A percentile compares a stretch with the other conserved stretches of the same genome.
These are phyloP conservation scores for Kodamaea kakaduensis DNA, from an alignment of 805 yeast species.

Conservation along the genomic window DNA sequence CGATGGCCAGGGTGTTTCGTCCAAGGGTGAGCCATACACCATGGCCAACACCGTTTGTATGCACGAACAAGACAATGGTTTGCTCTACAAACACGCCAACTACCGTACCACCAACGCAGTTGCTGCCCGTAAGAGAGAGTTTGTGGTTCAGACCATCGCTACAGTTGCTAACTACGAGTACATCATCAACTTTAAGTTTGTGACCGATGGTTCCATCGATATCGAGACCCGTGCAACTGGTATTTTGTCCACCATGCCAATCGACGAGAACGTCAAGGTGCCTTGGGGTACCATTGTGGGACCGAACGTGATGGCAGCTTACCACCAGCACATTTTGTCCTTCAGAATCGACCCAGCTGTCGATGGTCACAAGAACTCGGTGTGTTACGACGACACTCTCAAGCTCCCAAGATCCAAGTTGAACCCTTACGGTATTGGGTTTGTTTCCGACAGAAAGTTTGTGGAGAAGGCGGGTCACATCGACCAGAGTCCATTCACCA, in stretches of 20 bases:
- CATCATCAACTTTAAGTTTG: conserved; percentile 65
- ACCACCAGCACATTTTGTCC: conserved; percentile 77
- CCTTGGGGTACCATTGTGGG: conserved; percentile 76
- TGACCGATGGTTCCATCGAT: conserved; percentile 73
- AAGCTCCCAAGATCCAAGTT: conserved; percentile 52
- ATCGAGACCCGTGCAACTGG: conserved; percentile 85
- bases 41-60: conserved; percentile 71
- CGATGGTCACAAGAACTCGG: conserved; percentile 77
- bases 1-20: conserved; percentile 54
- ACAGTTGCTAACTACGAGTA: conserved; percentile 85
- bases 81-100: conserved; percentile 74
- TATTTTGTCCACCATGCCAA: conserved; percentile 79
- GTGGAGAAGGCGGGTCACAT: conserved; percentile 69
- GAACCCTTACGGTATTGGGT: conserved; percentile 71
- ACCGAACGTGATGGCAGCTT: conserved; percentile 78
- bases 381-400: conserved; percentile 64
- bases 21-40: conserved; percentile 57
- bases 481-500: conserved; percentile 73
- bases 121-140: conserved; percentile 73
- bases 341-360: conserved; percentile 79
- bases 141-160: conserved; percentile 75
- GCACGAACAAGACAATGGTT: conserved; percentile 77
- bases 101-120: conserved; percentile 70
- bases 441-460: conserved; percentile 55
- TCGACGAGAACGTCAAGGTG: conserved; percentile 61